Base-by-base conservation (phyloP, 441 rosid genomes). In the Croton laevigatus region DNA sequence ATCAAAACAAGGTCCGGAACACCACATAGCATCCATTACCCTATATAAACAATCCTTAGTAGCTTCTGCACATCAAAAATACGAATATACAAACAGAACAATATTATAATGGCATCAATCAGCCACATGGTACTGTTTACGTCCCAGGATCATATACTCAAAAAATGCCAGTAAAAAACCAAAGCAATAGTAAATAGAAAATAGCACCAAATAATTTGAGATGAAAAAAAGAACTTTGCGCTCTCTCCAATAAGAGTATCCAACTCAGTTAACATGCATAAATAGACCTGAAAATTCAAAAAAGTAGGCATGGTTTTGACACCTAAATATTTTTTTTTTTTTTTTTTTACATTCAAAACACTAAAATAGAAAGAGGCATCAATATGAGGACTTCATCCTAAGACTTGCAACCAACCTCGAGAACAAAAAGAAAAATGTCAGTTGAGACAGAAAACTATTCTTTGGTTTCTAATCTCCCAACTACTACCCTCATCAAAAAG, bases 281-380 rank as follows among this genome's bases (percentile, higher is more conserved):
- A 64, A n/a, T 60, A 23, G 54, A 40, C 70, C 61, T 55, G 27
- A 1, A 53, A 67, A 37, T 63, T 70, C 73, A 63, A 32, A 40
- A 75, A 37, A 11, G 68, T 17, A 46, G 70, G 42, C 68, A 71
- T 20, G 61, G 77, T 69, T 58, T 49, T 48, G 63, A 71, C 65
- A 59, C 75, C 73, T 62, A 62, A n/a, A n/a, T n/a, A n/a, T n/a
- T n/a, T n/a, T n/a, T 37, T 22, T 52, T 45, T 42, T 73, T 62
- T 81, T 80, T 75, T 60, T 84, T 80, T 76, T 74, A 78, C 81
- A 75, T 49, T 48, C 69, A 78, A 71, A 75, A 77, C 74, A 71
- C 52, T 46, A 65, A 72, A 46, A 75, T 45, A 32, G 46, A 68
- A 71, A 53, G 63, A 63, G 67, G 73, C 65, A 53, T 72, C 65